A percentile compares a stretch with the other conserved stretches of the same genome.
Conservation (phyloP, 768 basidiomycete species). For the Auricularia sp. region DNA sequence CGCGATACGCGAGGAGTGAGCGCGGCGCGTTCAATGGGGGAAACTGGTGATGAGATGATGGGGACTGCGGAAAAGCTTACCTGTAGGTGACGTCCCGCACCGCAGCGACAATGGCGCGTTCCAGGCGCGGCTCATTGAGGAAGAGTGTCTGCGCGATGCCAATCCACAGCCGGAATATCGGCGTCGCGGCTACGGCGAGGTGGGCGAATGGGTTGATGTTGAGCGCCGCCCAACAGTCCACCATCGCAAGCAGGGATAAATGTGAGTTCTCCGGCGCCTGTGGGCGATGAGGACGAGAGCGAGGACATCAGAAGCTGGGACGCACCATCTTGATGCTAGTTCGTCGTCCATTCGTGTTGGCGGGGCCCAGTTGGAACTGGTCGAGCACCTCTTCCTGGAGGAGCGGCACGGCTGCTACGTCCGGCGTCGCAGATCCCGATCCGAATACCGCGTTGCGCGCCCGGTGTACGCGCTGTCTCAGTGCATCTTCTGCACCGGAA, state of each 20-base stretch:
- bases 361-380: constrained; percentile 70
- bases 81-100: constrained; percentile 70
- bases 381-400: constrained; percentile 80
- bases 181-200: constrained; percentile 87
- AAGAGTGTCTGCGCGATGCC: constrained; percentile 96
- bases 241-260: constrained; percentile 91
- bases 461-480: constrained; percentile 63
- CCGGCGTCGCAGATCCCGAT: constrained; percentile 13
- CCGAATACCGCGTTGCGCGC: constrained; percentile 74
- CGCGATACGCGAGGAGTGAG: too few relatives aligned
- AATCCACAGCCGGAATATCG: constrained; percentile 92
- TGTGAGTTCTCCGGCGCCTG: constrained; percentile 69
- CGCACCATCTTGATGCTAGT: constrained; percentile 8
- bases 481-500: constrained; percentile 37
- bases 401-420: constrained; percentile 30
- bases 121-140: constrained; percentile 50
- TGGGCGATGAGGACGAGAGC: background rate
- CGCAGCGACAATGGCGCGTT: constrained; percentile 63
- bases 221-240: constrained; percentile 91
- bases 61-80: constrained; percentile 23
- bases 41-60: too few relatives aligned
- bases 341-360: too few relatives aligned
- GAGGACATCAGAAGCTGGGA: constrained; percentile 5
- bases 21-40: too few relatives aligned
- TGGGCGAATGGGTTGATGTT: constrained; percentile 83